Conservation (phyloP, 768 basidiomycete genomes). For the Pleurotus cornucopiae region DNA sequence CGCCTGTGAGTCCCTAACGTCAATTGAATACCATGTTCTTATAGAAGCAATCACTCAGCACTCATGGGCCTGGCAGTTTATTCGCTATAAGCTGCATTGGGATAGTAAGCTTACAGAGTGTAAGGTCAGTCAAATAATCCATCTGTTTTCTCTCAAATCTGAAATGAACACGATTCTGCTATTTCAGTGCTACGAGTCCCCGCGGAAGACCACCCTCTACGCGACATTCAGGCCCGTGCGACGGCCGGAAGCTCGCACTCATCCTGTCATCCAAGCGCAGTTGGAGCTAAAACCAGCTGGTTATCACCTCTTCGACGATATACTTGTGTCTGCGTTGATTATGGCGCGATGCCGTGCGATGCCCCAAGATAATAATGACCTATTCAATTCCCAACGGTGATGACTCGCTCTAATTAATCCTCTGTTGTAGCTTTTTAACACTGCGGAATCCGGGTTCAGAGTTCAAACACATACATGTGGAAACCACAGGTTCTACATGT, state of each 20-base stretch:
- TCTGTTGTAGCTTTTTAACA: too few relatives aligned
- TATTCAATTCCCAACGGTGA: background rate
- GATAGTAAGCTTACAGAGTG: background rate
- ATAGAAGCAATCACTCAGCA: background rate
- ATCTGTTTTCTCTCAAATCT: background rate
- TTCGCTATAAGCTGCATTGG: background rate
- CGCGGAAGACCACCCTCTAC: constrained; percentile 4
- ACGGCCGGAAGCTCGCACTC: constrained; percentile 8
- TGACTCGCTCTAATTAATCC: too few relatives aligned
- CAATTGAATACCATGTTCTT: too few relatives aligned
- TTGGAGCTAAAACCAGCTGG: constrained; percentile 22
- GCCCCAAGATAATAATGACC: background rate
- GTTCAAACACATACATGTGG: too few relatives aligned
- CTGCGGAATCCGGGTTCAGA: too few relatives aligned
- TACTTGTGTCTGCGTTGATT: constrained; percentile 27
- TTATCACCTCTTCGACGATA: constrained; percentile 25
- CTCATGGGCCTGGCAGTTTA: background rate
- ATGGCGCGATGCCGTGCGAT: constrained; percentile 23
- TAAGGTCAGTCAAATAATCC: background rate
- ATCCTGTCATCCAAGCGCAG: constrained; percentile 9
- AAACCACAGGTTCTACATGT: too few relatives aligned
- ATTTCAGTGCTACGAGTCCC: constrained; percentile 8
- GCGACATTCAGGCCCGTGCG: constrained; percentile 8
- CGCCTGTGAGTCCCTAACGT: background rate
- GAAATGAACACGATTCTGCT: too few relatives aligned